phyloP scores from a whole-genome alignment of 2,329 filamentous ascomycete species.

The Penicillium fuscoglaucum region DNA sequence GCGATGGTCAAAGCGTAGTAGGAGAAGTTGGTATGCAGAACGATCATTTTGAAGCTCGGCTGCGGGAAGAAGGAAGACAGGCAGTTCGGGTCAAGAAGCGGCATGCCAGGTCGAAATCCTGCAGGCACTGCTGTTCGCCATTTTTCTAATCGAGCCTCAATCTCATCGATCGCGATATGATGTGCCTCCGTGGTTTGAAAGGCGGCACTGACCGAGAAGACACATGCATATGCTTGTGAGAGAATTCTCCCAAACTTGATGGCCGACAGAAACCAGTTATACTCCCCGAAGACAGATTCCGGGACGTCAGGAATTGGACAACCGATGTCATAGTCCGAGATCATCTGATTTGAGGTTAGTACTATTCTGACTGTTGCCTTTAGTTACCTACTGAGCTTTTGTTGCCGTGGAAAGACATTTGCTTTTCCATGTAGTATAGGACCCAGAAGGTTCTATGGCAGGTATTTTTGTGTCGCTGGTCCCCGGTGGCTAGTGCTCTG shows the following conservation, averaged over 20 bases:
- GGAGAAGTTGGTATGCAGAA: conserved; percentile 31
- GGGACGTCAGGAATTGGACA: conserved; percentile 32
- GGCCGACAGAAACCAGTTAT: conserved; percentile 39
- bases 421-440: conserved; percentile 44
- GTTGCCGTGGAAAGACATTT: conserved; percentile 31
- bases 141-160: conserved; percentile 19
- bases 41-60: conserved; percentile 17
- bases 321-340: not conserved
- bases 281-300: conserved; percentile 34
- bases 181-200: conserved; percentile 14
- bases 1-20: conserved; percentile 37
- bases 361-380: not conserved
- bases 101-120: conserved; percentile 29
- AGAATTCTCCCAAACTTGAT: conserved; percentile 35
- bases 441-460: conserved; percentile 41
- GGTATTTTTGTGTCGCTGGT: conserved; percentile 13
- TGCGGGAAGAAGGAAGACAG: not conserved
- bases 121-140: conserved; percentile 35
- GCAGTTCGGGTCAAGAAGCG: not conserved
- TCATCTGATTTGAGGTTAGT: not conserved
- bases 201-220: conserved; percentile 40
- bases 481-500: not conserved
- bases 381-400: conserved; percentile 34
- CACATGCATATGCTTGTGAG: conserved; percentile 34
- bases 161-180: not conserved